Percentiles rank a stretch among this genome's conserved stretches.
Evolutionary conservation across 108 stramenopile genomes (phyloP).

Genomic region (Skeletonema costatum): DNA sequence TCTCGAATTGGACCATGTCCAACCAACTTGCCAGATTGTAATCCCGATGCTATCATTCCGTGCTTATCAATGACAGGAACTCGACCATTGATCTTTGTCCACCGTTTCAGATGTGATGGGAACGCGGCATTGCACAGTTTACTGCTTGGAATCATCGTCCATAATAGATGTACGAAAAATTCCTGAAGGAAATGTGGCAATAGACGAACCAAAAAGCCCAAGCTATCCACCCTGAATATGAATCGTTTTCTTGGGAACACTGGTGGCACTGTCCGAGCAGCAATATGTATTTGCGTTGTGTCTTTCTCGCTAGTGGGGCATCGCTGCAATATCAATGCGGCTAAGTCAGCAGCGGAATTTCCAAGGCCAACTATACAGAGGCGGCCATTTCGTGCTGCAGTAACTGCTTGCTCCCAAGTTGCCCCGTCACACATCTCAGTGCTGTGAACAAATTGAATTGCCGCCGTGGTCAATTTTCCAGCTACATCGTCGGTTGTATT

Average conservation of each 20-base stretch:
- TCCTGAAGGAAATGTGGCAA: constrained; percentile 46
- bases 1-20: constrained; percentile 51
- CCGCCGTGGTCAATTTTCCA: constrained; percentile 16
- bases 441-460: constrained; percentile 38
- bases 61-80: constrained; percentile 60
- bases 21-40: constrained; percentile 42
- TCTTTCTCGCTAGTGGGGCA: constrained; percentile 7
- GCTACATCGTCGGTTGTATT: constrained; percentile 43
- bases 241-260: constrained; percentile 47
- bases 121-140: constrained; percentile 43
- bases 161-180: constrained; percentile 30
- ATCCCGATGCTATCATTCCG: constrained; percentile 45
- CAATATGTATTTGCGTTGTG: constrained; percentile 47
- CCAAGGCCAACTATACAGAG: constrained; percentile 54
- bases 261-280: constrained; percentile 53
- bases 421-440: constrained; percentile 26
- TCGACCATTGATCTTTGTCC: constrained; percentile 42
- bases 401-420: constrained; percentile 27
- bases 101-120: constrained; percentile 44
- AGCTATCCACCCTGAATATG: constrained; percentile 49
- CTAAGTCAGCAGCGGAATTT: constrained; percentile 51
- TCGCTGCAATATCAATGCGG: constrained; percentile 34
- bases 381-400: constrained; percentile 35
- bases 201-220: constrained; percentile 38
- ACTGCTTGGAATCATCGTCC: constrained; percentile 39